A percentile compares a stretch with the other conserved stretches of the same genome.
phyloP scores from a whole-genome alignment of 129 eudicot genomes.

The Chrysanthemum seticuspe region DNA sequence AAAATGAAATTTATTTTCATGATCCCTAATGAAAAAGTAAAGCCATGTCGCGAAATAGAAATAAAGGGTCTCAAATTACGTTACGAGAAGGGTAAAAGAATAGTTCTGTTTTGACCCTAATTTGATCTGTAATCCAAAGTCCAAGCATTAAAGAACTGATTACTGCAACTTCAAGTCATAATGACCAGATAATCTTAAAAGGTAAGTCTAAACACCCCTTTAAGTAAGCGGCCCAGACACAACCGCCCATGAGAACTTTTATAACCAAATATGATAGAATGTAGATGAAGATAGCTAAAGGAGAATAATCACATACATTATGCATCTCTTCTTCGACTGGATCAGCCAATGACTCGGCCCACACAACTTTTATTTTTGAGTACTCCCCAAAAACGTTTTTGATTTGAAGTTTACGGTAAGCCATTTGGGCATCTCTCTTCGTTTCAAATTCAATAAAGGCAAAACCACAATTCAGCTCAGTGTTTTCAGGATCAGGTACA shows the following conservation, averaged over 20 bases:
- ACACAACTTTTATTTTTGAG: slow-evolving; percentile 49
- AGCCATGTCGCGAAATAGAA: too few species aligned
- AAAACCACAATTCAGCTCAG: slow-evolving; percentile 61
- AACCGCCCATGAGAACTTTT: background rate
- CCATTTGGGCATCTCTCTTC: slow-evolving; percentile 60
- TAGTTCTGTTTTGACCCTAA: background rate
- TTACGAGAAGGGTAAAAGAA: background rate
- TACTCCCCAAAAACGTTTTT: slow-evolving; percentile 41
- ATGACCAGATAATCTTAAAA: background rate
- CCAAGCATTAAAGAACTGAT: background rate
- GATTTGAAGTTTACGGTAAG: slow-evolving; percentile 57
- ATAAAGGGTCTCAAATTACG: too few species aligned
- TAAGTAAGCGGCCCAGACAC: background rate
- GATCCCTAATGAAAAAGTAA: too few species aligned
- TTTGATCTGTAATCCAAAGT: too few species aligned
- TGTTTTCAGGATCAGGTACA: slow-evolving; percentile 59
- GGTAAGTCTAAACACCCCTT: background rate
- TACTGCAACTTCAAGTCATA: background rate
- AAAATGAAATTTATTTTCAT: background rate
- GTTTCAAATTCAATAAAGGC: slow-evolving; percentile 80
- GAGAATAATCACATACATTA: slow-evolving; percentile 41
- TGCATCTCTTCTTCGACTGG: slow-evolving; percentile 58
- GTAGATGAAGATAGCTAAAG: slow-evolving; percentile 6
- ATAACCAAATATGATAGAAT: background rate
- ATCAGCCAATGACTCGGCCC: slow-evolving; percentile 69